These are phyloP conservation scores for Hirschioporus abietinus DNA, from an alignment of 768 basidiomycete species.

Conservation along the genomic window DNA sequence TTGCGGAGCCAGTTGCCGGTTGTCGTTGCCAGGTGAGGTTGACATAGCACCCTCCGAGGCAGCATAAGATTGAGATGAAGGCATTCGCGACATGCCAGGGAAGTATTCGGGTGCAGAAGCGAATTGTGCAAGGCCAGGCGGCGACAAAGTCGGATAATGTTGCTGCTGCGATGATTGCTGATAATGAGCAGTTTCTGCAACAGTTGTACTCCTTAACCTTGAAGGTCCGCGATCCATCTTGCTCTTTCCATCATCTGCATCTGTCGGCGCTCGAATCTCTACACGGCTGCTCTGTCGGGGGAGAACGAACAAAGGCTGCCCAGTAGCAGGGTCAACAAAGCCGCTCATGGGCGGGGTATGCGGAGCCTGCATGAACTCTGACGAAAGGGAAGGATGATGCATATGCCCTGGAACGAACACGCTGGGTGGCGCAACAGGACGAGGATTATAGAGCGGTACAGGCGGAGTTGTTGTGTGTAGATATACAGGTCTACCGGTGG, in stretches of 20 bases:
- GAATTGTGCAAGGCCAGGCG: slow-evolving; percentile 15
- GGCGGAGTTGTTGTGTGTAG: slow-evolving; percentile 41
- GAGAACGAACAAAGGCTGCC: slow-evolving; percentile 67
- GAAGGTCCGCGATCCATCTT: slow-evolving; percentile 29
- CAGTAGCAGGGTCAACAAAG: slow-evolving; percentile 61
- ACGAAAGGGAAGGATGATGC: slow-evolving; percentile 52
- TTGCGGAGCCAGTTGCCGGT: slow-evolving; percentile 20
- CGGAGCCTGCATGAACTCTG: slow-evolving; percentile 56
- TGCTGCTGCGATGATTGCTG: slow-evolving; percentile 19
- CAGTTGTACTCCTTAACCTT: slow-evolving; percentile 46
- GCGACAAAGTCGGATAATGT: slow-evolving; percentile 12
- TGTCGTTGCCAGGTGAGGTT: slow-evolving; percentile 4
- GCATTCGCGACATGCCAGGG: slow-evolving; percentile 12
- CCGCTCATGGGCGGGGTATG: slow-evolving; percentile 58
- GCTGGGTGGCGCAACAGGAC: slow-evolving; percentile 51
- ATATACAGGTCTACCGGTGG: slow-evolving; percentile 77
- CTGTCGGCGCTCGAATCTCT: slow-evolving; percentile 61
- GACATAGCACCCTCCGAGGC: slow-evolving; percentile 6
- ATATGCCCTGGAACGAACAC: slow-evolving; percentile 56
- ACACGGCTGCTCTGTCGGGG: slow-evolving; percentile 67
- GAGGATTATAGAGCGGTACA: slow-evolving; percentile 58
- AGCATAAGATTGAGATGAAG: slow-evolving; percentile 7
- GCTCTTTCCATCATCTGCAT: slow-evolving; percentile 23
- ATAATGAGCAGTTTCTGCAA: slow-evolving; percentile 41
- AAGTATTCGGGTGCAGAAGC: slow-evolving; percentile 3